A percentile compares a stretch with the other conserved stretches of the same genome.
Conservation (phyloP, 2,329 filamentous ascomycete genomes). For the Aureobasidium sp. region DNA sequence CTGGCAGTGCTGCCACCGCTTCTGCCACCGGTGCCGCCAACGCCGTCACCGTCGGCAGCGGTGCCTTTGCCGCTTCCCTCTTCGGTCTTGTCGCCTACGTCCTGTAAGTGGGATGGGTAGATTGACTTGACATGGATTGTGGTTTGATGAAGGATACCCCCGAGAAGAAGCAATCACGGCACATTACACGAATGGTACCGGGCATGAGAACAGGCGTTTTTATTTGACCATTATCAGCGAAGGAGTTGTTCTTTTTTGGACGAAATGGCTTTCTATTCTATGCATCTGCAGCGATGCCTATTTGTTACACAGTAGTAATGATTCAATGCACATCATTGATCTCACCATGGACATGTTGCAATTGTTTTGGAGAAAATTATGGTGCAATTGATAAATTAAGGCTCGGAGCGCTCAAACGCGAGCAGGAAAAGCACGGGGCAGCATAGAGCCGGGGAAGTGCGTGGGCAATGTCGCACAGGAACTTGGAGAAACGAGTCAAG, state of each 20-base stretch:
- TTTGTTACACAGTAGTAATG: slow-evolving; percentile 13
- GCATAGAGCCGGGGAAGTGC: background rate
- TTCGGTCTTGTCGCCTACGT: slow-evolving; percentile 51
- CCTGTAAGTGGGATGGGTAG: slow-evolving; percentile 37
- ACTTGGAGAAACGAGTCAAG: background rate
- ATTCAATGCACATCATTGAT: slow-evolving; percentile 13
- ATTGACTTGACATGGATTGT: background rate
- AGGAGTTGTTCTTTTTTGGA: slow-evolving; percentile 14
- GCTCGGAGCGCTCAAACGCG: background rate
- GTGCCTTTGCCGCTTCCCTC: slow-evolving; percentile 46
- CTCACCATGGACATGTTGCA: background rate
- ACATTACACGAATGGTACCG: slow-evolving; percentile 11
- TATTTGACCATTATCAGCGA: slow-evolving; percentile 15
- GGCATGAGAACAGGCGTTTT: slow-evolving; percentile 11
- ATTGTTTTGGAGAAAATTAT: background rate
- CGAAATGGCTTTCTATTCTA: slow-evolving; percentile 6
- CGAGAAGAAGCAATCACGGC: slow-evolving; percentile 7
- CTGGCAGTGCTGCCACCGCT: slow-evolving; percentile 22
- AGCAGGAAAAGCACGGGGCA: slow-evolving; percentile 5
- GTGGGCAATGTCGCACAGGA: background rate
- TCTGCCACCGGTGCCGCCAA: slow-evolving; percentile 37
- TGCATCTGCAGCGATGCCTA: slow-evolving; percentile 12
- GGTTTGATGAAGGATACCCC: background rate
- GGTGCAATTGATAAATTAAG: background rate
- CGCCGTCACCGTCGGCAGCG: slow-evolving; percentile 38